These are phyloP conservation scores for Verticillium dahliae DNA, from an alignment of 2,329 filamentous ascomycete species.

Conservation along the genomic window DNA sequence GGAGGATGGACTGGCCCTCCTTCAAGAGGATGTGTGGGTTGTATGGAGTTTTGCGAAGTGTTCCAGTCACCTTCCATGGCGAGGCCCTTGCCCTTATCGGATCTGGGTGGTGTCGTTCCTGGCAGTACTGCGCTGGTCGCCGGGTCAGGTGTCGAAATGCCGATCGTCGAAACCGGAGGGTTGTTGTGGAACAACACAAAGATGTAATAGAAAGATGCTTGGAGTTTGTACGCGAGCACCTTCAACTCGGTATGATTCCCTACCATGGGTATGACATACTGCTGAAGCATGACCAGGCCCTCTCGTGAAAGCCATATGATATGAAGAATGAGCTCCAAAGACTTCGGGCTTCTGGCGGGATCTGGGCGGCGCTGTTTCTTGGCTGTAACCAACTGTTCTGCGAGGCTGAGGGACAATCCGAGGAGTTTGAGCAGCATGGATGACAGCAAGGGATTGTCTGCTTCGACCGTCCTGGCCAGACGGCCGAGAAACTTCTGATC, in stretches of 20 bases:
- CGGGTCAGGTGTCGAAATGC: conserved; percentile 41
- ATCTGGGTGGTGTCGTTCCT: conserved; percentile 22
- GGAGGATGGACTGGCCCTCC: conserved; percentile 53
- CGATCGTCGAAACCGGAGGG: conserved; percentile 63
- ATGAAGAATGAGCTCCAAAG: conserved; percentile 74
- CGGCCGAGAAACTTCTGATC: conserved; percentile 95
- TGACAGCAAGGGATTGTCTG: conserved; percentile 72
- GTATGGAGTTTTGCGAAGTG: conserved; percentile 35
- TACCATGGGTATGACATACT: conserved; percentile 81
- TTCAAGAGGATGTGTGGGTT: conserved; percentile 44
- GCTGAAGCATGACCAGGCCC: conserved; percentile 79
- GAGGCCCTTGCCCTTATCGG: conserved; percentile 43
- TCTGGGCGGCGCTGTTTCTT: conserved; percentile 80
- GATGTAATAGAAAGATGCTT: conserved; percentile 92
- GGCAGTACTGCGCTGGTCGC: conserved; percentile 22
- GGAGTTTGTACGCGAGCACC: conserved; percentile 84
- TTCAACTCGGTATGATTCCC: conserved; percentile 74
- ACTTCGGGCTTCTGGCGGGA: conserved; percentile 68
- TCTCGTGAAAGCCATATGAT: conserved; percentile 95
- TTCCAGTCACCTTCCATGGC: conserved; percentile 37
- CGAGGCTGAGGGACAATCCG: conserved; percentile 82
- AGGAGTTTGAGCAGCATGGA: conserved; percentile 84
- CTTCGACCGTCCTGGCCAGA: conserved; percentile 73
- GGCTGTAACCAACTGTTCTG: conserved; percentile 74
- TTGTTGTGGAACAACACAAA: conserved; percentile 95